These are phyloP conservation scores for Incumbomyces lentus DNA, from an alignment of 2,329 filamentous ascomycete genomes.

Conservation along the genomic window DNA sequence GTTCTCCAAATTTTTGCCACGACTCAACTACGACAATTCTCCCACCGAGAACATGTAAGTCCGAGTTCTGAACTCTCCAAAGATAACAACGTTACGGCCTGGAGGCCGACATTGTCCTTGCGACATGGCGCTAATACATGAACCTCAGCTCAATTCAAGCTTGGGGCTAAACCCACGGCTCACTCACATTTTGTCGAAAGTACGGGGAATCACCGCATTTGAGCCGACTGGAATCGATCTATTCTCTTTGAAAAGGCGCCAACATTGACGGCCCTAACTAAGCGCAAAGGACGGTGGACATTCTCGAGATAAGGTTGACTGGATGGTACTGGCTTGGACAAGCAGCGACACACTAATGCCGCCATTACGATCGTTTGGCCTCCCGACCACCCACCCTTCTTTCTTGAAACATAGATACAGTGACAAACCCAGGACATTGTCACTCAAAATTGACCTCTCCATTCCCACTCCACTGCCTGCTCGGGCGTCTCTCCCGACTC, in stretches of 20 bases:
- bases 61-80: too few relatives aligned
- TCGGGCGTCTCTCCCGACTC: conserved; percentile 30
- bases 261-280: neutral
- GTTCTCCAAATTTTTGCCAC: neutral
- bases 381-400: conserved; percentile 14
- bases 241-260: too few relatives aligned
- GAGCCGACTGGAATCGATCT: too few relatives aligned
- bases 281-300: neutral
- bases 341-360: conserved; percentile 15
- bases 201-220: too few relatives aligned
- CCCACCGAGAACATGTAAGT: too few relatives aligned
- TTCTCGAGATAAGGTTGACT: neutral
- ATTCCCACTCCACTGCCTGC: conserved; percentile 24
- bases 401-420: conserved; percentile 22
- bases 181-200: too few relatives aligned
- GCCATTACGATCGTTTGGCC: conserved; percentile 16
- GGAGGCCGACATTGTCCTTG: neutral
- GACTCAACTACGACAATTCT: neutral
- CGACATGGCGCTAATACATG: conserved; percentile 2
- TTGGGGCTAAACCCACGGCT: neutral
- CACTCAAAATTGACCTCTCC: conserved; percentile 21
- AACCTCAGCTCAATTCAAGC: neutral
- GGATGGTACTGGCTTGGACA: neutral
- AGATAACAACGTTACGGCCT: neutral
- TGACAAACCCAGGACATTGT: conserved; percentile 21